These are phyloP conservation scores for Sarocladiaceae sp. DNA, from an alignment of 2,329 filamentous ascomycete genomes.

Conservation along the genomic window DNA sequence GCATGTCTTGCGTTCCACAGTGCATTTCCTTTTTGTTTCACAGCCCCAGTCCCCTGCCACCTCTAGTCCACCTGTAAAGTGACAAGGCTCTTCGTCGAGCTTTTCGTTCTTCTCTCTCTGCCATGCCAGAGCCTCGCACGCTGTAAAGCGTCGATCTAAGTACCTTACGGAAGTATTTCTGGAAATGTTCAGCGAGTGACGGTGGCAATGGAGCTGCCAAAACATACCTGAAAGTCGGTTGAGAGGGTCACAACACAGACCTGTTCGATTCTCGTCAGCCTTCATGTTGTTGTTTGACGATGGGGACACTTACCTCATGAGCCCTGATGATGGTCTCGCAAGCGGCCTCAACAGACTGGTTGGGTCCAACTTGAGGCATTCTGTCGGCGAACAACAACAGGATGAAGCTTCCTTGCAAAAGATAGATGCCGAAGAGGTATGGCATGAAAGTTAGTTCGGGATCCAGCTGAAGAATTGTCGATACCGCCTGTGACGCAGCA, in stretches of 20 bases:
- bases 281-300: no score
- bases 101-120: slow-evolving; percentile 34
- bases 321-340: slow-evolving; percentile 45
- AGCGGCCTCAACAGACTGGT: slow-evolving; percentile 38
- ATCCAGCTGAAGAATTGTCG: slow-evolving; percentile 39
- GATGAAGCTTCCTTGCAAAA: slow-evolving; percentile 44
- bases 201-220: background rate
- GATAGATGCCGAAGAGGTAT: slow-evolving; percentile 45
- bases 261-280: background rate
- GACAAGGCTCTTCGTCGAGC: slow-evolving; percentile 43
- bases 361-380: slow-evolving; percentile 39
- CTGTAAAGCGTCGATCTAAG: slow-evolving; percentile 42
- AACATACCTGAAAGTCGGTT: slow-evolving; percentile 40
- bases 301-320: slow-evolving; percentile 31
- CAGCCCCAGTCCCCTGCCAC: slow-evolving; percentile 25
- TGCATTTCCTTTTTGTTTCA: background rate
- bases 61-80: slow-evolving; percentile 44
- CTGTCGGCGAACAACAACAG: slow-evolving; percentile 42
- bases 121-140: slow-evolving; percentile 33
- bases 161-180: slow-evolving; percentile 50
- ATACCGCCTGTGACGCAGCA: slow-evolving; percentile 37
- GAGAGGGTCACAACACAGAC: slow-evolving; percentile 40
- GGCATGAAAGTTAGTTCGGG: slow-evolving; percentile 46
- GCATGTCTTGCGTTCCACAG: no score
- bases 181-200: background rate